These are phyloP conservation scores for Amanita inopinata DNA, from an alignment of 768 basidiomycete genomes.

Conservation along the genomic window DNA sequence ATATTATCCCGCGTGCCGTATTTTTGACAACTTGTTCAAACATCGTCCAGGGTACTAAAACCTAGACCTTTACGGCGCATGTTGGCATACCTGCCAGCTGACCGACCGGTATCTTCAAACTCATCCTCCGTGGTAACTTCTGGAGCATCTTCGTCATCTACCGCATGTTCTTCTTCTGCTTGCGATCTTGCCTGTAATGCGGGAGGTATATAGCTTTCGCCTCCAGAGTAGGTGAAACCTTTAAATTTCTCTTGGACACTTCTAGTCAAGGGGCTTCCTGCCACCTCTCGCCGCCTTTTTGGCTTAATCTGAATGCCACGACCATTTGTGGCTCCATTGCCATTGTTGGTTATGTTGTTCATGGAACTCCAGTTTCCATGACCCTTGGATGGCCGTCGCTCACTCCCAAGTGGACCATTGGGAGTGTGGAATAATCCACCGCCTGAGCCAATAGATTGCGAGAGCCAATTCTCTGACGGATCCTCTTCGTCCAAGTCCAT, in stretches of 20 bases:
- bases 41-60: conserved; percentile 27
- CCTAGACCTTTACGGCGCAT: conserved; percentile 38
- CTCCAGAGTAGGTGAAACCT: conserved; percentile 85
- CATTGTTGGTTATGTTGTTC: not conserved
- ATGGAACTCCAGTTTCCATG: conserved; percentile 1
- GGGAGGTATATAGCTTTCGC: conserved; percentile 49
- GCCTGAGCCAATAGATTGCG: conserved; percentile 30
- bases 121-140: conserved; percentile 67
- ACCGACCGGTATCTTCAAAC: conserved; percentile 51
- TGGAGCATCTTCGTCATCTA: conserved; percentile 40
- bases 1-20: no score
- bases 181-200: conserved; percentile 28
- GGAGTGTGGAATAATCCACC: conserved; percentile 45
- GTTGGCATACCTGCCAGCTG: conserved; percentile 64
- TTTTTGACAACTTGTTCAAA: no score
- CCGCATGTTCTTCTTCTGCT: conserved; percentile 46
- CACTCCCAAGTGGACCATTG: conserved; percentile 71
- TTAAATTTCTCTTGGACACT: conserved; percentile 95
- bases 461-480: conserved; percentile 64
- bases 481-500: conserved; percentile 50
- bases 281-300: conserved; percentile 33
- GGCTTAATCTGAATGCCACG: conserved; percentile 46
- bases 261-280: conserved; percentile 70
- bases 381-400: conserved; percentile 18
- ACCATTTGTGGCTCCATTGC: conserved; percentile 9